Evolutionary conservation across 1,284 basidiomycete species (phyloP), one percentile per base, ranked within the genome.

Genomic region (Ustilago esculenta): DNA sequence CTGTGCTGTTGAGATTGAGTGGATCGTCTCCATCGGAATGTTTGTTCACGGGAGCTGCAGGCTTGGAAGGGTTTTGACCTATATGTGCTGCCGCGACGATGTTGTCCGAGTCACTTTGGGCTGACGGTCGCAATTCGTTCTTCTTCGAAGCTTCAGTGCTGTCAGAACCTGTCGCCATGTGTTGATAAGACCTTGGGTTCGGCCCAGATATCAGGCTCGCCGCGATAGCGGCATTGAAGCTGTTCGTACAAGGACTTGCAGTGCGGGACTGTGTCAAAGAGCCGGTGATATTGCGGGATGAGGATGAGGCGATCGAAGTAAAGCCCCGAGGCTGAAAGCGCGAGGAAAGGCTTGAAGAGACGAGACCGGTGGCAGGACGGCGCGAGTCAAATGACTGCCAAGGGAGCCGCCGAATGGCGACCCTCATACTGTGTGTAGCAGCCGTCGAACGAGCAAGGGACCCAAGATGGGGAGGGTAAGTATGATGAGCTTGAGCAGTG

Each of bases 1-100:
- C 47, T 42, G 9, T 42, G 9, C 46, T 47, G 44, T 75, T 75
- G 54, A 77, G 59, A 24, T 65, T 69, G 39, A 77, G 63, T 11
- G 75, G 75, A 29, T 77, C 75, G 49, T 75, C 73, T 9, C 66
- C 67, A 27, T 75, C 65, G 14, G 58, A 37, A 24, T 68, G 53
- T n/a, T 70, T 66, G 30, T 64, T 59, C 12, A 44, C 30, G 4
- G 47, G 36, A 15, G 34, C n/a, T 20, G 47, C 25, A n/a, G 25
- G 43, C 18, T 20, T 47, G 12, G 25, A 23, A 18, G 23, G 37
- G 7, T 27, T 36, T 39, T 4, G 44, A 35, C 27, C 10, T 23
- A 20, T n/a, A 20, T 4, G 15, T 30, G 55, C 27, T 4, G 59
- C 34, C 29, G 53, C 50, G 11, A 53, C 46, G 29, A 51, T 39